phyloP scores from a whole-genome alignment of 2,329 filamentous ascomycete genomes.

The Daldinia eschscholtzii region DNA sequence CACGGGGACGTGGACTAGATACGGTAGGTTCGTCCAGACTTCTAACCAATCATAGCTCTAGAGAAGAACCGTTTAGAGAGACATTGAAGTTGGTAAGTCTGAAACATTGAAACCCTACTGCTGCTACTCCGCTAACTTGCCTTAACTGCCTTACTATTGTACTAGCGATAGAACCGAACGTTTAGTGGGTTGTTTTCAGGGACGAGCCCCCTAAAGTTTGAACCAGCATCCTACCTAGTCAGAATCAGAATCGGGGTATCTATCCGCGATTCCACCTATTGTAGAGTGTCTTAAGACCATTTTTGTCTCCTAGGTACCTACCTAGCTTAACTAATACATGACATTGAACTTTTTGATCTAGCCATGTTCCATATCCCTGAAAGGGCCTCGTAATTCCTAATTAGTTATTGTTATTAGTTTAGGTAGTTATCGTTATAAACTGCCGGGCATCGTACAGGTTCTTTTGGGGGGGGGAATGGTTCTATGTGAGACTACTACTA shows the following conservation, averaged over 20 bases:
- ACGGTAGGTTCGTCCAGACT: constrained; percentile 18
- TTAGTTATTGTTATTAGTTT: not conserved
- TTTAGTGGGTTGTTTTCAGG: constrained; percentile 15
- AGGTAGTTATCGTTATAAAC: not conserved
- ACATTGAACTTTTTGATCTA: not conserved
- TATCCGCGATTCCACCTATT: constrained; percentile 21
- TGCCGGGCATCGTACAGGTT: constrained; percentile 4
- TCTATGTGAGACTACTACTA: constrained; percentile 11
- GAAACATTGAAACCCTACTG: constrained; percentile 34
- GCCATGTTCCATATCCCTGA: constrained; percentile 1
- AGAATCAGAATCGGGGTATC: constrained; percentile 22
- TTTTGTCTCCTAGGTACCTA: not conserved
- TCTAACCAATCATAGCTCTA: constrained; percentile 22
- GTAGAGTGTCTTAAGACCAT: not conserved
- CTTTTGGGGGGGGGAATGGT: not conserved
- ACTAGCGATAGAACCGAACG: constrained; percentile 14
- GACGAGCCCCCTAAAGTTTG: constrained; percentile 18
- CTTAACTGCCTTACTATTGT: not conserved
- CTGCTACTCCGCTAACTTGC: not conserved
- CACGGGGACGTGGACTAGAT: constrained; percentile 29
- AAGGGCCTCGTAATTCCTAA: constrained; percentile 4
- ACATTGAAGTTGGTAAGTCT: constrained; percentile 9
- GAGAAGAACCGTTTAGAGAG: constrained; percentile 15
- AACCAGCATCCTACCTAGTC: not conserved
- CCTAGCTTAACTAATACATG: not conserved